Evolutionary conservation across 371 early-diverging fungal genomes (phyloP), one percentile per base, ranked within the genome.

Genomic region (Syncephalastrum sp.): DNA sequence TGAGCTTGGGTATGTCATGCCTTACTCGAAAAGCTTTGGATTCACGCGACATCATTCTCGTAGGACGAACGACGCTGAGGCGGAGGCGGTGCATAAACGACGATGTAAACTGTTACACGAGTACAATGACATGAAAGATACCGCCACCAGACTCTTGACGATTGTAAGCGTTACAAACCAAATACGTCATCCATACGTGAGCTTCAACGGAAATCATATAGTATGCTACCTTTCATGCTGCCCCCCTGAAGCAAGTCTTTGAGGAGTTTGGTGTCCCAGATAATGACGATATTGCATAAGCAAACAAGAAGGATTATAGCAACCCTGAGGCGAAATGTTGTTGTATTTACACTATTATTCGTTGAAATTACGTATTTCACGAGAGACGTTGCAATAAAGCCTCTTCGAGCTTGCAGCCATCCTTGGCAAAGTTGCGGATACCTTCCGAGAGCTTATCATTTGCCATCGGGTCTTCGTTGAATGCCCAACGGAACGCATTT

Each of bases 401-500:
- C 64, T 70, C 65, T 77, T 90, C 88, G 45, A 96, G 86, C 85
- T 93, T 94, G 67, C 70, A 69, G 57, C 89, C 93, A 78, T 97
- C 98, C 64, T 84, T 89, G 70, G 91, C 91, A 81, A 97, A 97
- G 81, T 93, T 94, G 74, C 95, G 92, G 73, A 96, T 96, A 77
- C 94, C 94, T 68, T 98, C 98, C 56, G 92, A 77, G 43, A 98
- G 82, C 85, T 97, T 97, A 76, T 97, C 97, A 51, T 95, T 94
- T 44, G 99, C 96, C 96, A 97, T 97, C 64, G 93, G 82, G 77
- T 96, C 98, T 81, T 98, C 91, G 83, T 97, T 97, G 79, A 94
- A 73, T 52, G 85, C 91, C 96, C 96, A 98, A 63, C 97, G 89
- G 90, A 97, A 98, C 50, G 78, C 65, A 57, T 81, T 81, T 77